A percentile compares a stretch with the other conserved stretches of the same genome.
These are phyloP conservation scores for Colletotrichum theobromicola DNA, from an alignment of 2,329 filamentous ascomycete genomes.

Conservation along the genomic window DNA sequence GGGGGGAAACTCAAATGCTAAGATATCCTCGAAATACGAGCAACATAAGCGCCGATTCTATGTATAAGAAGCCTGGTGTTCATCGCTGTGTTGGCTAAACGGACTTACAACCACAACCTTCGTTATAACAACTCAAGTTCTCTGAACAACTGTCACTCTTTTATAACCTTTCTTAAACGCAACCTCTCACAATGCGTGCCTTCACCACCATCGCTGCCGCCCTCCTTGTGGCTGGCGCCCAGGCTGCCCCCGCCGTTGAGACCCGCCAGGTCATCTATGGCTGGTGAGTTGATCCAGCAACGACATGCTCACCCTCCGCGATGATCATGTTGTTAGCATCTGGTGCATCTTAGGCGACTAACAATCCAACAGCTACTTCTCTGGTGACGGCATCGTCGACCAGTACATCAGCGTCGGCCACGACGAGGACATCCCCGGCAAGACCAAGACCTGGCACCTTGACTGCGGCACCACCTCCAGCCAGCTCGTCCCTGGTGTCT, in stretches of 20 bases:
- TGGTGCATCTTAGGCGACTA: not conserved
- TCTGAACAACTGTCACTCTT: not conserved
- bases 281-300: not conserved
- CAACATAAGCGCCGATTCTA: not conserved
- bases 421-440: not conserved
- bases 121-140: not conserved
- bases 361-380: not conserved
- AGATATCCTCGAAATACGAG: not conserved
- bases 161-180: not conserved
- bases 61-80: not conserved
- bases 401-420: not conserved
- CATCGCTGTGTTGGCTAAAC: fast-evolving
- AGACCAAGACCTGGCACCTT: not conserved
- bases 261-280: constrained; percentile 4
- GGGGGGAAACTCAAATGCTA: not conserved
- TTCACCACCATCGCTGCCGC: not conserved
- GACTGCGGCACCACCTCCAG: constrained; percentile 3
- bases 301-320: not conserved
- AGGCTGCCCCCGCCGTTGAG: constrained; percentile 1
- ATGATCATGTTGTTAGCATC: not conserved
- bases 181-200: not conserved
- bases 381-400: not conserved
- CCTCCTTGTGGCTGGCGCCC: not conserved
- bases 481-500: constrained; percentile 10
- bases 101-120: not conserved